A percentile compares a stretch with the other conserved stretches of the same genome.
Evolutionary conservation across 1,284 basidiomycete genomes (phyloP).

Genomic region (Leccinum subrobustum): DNA sequence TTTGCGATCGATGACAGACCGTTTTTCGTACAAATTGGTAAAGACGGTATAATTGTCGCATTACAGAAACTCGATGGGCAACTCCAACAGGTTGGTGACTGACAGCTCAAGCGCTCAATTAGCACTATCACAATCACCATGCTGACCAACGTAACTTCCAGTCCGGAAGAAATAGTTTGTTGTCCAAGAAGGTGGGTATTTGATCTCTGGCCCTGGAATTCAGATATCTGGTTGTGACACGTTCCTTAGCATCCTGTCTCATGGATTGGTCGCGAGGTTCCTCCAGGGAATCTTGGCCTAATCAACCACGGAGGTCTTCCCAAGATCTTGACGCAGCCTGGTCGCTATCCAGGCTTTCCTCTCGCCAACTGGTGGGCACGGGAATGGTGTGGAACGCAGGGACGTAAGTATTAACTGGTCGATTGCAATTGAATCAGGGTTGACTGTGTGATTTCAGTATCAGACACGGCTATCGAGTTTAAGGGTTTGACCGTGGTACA

Average conservation of each 20-base stretch:
- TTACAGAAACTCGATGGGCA: conserved; percentile 64
- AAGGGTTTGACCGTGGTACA: conserved; percentile 76
- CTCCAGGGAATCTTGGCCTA: conserved; percentile 63
- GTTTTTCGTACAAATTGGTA: conserved; percentile 67
- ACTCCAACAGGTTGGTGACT: conserved; percentile 45
- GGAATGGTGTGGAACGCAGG: conserved; percentile 61
- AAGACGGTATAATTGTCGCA: conserved; percentile 61
- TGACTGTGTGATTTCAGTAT: conserved; percentile 44
- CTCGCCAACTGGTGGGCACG: conserved; percentile 82
- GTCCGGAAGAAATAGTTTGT: conserved; percentile 50
- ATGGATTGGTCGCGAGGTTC: conserved; percentile 69
- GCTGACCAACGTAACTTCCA: conserved; percentile 27
- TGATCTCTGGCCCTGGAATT: background rate
- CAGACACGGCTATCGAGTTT: conserved; percentile 76
- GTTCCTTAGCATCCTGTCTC: conserved; percentile 50
- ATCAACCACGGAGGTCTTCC: conserved; percentile 79
- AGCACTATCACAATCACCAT: background rate
- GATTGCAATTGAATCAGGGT: background rate
- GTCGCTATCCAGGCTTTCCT: conserved; percentile 73
- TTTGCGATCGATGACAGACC: conserved; percentile 46
- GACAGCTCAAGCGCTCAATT: conserved; percentile 1
- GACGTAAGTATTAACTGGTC: conserved; percentile 45
- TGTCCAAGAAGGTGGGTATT: conserved; percentile 46
- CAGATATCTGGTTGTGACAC: conserved; percentile 5
- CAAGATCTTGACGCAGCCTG: conserved; percentile 66